Evolutionary conservation across 1,139 yeast species (phyloP), one percentile per base, ranked within the genome.

Genomic region (Schwanniomyces etchellsii): DNA sequence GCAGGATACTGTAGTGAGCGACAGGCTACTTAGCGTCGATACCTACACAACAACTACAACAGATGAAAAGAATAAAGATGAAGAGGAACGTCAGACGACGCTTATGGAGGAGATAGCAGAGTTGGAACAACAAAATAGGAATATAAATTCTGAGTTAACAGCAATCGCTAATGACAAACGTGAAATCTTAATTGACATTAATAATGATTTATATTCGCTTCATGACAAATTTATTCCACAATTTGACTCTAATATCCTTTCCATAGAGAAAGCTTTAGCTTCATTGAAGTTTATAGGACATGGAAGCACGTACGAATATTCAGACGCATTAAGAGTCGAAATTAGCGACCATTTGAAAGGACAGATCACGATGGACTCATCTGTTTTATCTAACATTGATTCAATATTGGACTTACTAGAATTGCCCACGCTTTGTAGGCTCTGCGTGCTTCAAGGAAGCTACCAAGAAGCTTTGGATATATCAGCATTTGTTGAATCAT

Each of bases 391-490:
- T 23, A 80, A 82, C 41, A 70, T 86, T 41, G 91, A 81, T 38
- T 72, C 78, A 17, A 67, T 88, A 7, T 74, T 83, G 38, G 95
- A 85, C 44, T 69, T 88, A 7, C 62, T 89, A 38, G 95, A 86
- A 47, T 60, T 91, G 20, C 97, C 97, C 0, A 71, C 93, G 2
- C 55, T 89, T 31, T 79, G 93, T 25, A 70, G 77, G 33, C 76
- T 89, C n/a, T 85, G 96, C 54, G 85, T 88, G 5, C 66, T 76
- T 31, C 82, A 83, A 32, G 96, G 96, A 0, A 84, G 84, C 49
- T 91, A 88, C 50, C 84, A 88, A 25, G 96, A 88, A 46, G 88
- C 96, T 5, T 69, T 89, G 22, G 95, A 85, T 42, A 73, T 84
- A 12, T 79, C 86, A 12, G 70, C 81, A 27, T 77, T 83, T 47